Percentiles rank a stretch among this genome's conserved stretches.
These are phyloP conservation scores for Musa beccarii DNA, from an alignment of 176 grass and related monocot species.

Conservation along the genomic window DNA sequence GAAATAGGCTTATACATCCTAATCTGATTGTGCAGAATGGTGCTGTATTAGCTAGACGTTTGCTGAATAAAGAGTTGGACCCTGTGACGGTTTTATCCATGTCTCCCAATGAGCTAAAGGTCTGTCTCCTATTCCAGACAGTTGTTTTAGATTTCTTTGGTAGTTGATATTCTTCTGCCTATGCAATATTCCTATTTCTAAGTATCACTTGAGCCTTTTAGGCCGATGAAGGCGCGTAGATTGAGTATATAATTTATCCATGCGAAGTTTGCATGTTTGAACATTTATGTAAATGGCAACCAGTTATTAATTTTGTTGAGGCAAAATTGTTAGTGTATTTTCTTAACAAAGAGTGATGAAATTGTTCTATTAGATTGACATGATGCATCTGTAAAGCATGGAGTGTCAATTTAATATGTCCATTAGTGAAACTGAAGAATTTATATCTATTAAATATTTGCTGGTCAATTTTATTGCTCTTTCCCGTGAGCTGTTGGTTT, in stretches of 20 bases:
- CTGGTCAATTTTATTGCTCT: background rate
- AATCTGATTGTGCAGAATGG: constrained; percentile 51
- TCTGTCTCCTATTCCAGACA: constrained; percentile 13
- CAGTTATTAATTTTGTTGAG: background rate
- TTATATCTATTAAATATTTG: background rate
- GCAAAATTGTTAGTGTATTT: no score
- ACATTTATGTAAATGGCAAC: background rate
- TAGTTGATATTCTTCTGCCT: background rate
- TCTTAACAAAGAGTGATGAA: no score
- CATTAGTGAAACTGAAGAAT: background rate
- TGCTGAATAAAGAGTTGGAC: constrained; percentile 79
- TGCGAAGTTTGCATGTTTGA: background rate
- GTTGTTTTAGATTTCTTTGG: background rate
- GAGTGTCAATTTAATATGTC: background rate
- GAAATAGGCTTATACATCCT: background rate
- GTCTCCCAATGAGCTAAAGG: constrained; percentile 90
- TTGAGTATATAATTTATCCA: background rate
- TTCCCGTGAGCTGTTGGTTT: background rate
- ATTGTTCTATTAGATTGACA: no score
- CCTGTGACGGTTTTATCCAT: constrained; percentile 73
- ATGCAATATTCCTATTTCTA: background rate
- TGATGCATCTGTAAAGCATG: background rate
- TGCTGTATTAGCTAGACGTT: constrained; percentile 48
- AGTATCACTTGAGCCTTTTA: background rate
- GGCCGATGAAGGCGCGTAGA: background rate